Evolutionary conservation across 768 basidiomycete species (phyloP).

Genomic region (Suillus tomentosus): DNA sequence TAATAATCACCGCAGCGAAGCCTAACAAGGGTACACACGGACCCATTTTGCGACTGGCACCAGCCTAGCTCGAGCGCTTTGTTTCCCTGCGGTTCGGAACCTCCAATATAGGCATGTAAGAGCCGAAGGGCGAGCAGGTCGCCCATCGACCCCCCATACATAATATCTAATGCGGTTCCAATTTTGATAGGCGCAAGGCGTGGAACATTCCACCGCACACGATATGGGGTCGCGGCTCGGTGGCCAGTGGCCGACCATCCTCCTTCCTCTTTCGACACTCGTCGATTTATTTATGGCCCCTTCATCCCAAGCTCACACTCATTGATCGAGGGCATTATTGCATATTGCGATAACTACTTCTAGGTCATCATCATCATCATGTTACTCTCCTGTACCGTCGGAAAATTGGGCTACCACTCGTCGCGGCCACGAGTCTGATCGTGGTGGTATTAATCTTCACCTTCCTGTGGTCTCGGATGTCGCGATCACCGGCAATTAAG

Average conservation of each 20-base stretch:
- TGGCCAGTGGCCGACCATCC: background rate
- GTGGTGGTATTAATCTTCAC: slow-evolving; percentile 14
- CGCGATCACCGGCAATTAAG: slow-evolving; percentile 23
- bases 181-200: slow-evolving; percentile 16
- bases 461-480: slow-evolving; percentile 11
- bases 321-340: slow-evolving; percentile 2
- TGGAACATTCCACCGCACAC: slow-evolving; percentile 30
- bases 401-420: background rate
- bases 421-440: slow-evolving; percentile 19
- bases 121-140: slow-evolving; percentile 14
- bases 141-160: background rate
- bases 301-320: background rate
- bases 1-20: slow-evolving; percentile 13
- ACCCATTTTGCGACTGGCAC: slow-evolving; percentile 13
- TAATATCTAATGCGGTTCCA: slow-evolving; percentile 8
- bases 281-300: slow-evolving; percentile 5
- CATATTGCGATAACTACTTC: background rate
- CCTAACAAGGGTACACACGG: slow-evolving; percentile 11
- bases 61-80: background rate
- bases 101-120: slow-evolving; percentile 14
- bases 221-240: slow-evolving; percentile 9
- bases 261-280: slow-evolving; percentile 5
- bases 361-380: background rate
- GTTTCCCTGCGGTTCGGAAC: slow-evolving; percentile 11
- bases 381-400: background rate